Percentiles rank a stretch among this genome's conserved stretches.
Conservation (phyloP, 495 filamentous ascomycete genomes). For the Glarea lozoyensis region DNA sequence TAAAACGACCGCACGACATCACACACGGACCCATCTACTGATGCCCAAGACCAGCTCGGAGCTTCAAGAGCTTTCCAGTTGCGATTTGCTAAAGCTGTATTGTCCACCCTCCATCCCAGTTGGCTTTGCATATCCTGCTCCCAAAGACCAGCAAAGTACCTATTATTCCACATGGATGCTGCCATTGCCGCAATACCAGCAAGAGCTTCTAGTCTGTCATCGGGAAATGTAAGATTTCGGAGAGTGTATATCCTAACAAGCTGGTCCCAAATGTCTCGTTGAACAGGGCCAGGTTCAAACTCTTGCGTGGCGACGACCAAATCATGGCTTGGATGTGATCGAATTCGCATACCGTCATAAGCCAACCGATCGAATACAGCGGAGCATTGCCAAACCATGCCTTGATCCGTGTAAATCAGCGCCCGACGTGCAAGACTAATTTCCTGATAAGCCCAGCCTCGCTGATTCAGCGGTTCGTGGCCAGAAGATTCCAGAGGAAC, state of each 20-base stretch:
- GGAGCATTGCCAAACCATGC: slow-evolving; percentile 5
- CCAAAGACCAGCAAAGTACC: slow-evolving; percentile 7
- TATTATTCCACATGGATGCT: slow-evolving; percentile 2
- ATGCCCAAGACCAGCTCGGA: slow-evolving; percentile 10
- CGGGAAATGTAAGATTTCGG: not conserved
- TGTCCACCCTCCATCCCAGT: slow-evolving; percentile 3
- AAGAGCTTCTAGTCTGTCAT: slow-evolving; percentile 5
- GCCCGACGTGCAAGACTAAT: slow-evolving; percentile 6
- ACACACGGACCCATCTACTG: slow-evolving; percentile 4
- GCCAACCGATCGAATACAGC: slow-evolving; percentile 2
- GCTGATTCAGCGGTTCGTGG: slow-evolving; percentile 1
- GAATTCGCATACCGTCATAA: slow-evolving; percentile 2
- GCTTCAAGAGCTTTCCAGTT: not conserved
- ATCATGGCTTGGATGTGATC: slow-evolving; percentile 2
- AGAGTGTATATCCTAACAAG: slow-evolving; percentile 5
- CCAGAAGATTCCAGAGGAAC: slow-evolving; percentile 1
- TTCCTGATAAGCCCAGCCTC: slow-evolving; percentile 5
- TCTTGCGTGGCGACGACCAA: not conserved
- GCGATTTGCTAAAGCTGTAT: not conserved
- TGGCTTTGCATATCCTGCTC: slow-evolving; percentile 1
- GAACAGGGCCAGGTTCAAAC: slow-evolving; percentile 2
- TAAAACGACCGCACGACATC: not conserved
- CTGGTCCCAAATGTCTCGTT: slow-evolving; percentile 1
- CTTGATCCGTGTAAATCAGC: slow-evolving; percentile 3
- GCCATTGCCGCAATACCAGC: slow-evolving; percentile 4